Evolutionary conservation across 2,329 filamentous ascomycete species (phyloP), one percentile per base, ranked within the genome.

Genomic region (Onygenales sp.): DNA sequence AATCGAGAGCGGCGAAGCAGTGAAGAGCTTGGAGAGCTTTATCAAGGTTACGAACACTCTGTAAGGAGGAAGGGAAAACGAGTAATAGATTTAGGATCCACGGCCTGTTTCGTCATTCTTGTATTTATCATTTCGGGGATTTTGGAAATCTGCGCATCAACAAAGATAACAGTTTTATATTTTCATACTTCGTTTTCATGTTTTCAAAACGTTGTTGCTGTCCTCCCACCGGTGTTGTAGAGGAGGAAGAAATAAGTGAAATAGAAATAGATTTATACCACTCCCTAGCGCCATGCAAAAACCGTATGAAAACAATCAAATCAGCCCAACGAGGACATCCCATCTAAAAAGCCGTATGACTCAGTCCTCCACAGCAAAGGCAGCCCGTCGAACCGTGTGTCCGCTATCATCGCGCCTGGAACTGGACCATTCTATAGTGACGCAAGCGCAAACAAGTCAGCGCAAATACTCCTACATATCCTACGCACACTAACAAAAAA

Each of bases 391-490:
- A 39, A 40, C 14, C 6, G 46, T 17, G 11, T 11, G 9, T 39
- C n/a, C 27, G 34, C 14, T 43, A 58, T 78, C 72, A 97, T 73
- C 92, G 83, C 50, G 93, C 93, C 77, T 98, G 91, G 66, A 98
- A 97, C 74, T 98, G 93, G 50, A 97, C 91, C 91, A 97, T 96
- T 67, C 92, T 95, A 62, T 52, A 53, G 67, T 61, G 56, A 17
- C 17, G 17, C 17, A 17, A 17, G 17, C 17, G 17, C 17, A 55
- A 48, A 14, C 14, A 11, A 40, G 37, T 40, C 37, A 40, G 37
- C 11, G 3, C 14, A 11, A 14, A 11, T 40, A 40, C 3, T 4
- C 21, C 21, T 27, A 27, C 21, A 27, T 27, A 52, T 43, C 51
- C 42, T 46, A n/a, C 36, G 27, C 14, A 52, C 11, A 42, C 17